A percentile compares a stretch with the other conserved stretches of the same genome.
These are phyloP conservation scores for Chlorella sp. DNA, from an alignment of 139 green algal genomes.

Conservation along the genomic window DNA sequence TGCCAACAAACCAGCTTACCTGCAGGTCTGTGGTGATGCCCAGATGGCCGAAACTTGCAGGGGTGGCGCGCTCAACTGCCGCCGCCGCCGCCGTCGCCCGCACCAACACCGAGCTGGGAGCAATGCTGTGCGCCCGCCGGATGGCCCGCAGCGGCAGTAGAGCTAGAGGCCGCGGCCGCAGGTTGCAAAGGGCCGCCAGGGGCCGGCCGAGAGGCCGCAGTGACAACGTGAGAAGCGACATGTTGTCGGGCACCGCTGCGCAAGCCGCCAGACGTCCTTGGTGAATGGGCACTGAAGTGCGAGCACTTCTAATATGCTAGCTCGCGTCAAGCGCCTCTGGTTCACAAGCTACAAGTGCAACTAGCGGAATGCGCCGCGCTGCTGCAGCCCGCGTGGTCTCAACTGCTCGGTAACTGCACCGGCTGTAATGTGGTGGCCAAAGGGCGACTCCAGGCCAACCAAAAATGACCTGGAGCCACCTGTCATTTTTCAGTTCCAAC, in stretches of 20 bases:
- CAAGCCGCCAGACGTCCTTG: too few species aligned
- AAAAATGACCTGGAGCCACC: too few species aligned
- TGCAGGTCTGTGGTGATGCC: conserved; percentile 45
- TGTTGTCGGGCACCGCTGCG: not conserved
- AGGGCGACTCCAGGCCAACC: too few species aligned
- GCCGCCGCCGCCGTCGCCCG: conserved; percentile 20
- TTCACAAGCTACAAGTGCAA: too few species aligned
- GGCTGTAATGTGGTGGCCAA: too few species aligned
- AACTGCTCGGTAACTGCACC: too few species aligned
- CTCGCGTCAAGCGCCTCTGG: too few species aligned
- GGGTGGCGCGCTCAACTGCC: not conserved
- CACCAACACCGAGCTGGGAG: not conserved
- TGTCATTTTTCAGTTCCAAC: too few species aligned
- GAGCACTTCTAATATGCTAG: too few species aligned
- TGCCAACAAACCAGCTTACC: not conserved
- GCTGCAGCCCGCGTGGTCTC: too few species aligned
- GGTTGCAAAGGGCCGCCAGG: not conserved
- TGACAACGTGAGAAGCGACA: not conserved
- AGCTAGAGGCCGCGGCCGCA: not conserved
- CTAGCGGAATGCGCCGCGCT: too few species aligned
- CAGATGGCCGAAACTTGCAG: conserved; percentile 58
- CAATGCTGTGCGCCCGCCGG: not conserved
- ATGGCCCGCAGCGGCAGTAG: not conserved
- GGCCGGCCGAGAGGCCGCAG: not conserved
- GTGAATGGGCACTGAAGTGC: too few species aligned